Conservation (phyloP, 2,329 filamentous ascomycete genomes). For the Blastomyces percursus region DNA sequence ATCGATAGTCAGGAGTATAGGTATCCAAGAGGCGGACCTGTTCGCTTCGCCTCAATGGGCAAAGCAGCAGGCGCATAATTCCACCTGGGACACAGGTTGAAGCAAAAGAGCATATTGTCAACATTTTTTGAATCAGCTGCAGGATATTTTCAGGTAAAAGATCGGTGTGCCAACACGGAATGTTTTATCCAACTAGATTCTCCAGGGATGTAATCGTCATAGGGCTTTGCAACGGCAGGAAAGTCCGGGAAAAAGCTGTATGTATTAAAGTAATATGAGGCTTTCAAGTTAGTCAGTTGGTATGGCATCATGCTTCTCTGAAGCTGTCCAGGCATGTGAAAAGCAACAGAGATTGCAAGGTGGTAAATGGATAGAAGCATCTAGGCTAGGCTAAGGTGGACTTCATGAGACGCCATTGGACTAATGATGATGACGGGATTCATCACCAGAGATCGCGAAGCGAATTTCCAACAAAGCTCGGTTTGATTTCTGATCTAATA, state of each 20-base stretch:
- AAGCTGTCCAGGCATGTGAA: too few relatives aligned
- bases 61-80: neutral
- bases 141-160: neutral
- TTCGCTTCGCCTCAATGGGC: neutral
- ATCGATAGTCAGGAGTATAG: neutral
- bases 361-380: neutral
- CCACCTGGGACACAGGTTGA: neutral
- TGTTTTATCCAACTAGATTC: neutral
- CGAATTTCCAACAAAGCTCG: neutral
- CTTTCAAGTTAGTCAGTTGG: neutral
- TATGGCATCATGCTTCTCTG: too few relatives aligned
- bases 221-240: neutral
- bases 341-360: neutral
- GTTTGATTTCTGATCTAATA: neutral
- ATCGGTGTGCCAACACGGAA: neutral
- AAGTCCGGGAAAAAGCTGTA: neutral
- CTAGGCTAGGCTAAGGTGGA: neutral
- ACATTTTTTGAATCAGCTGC: neutral
- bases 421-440: neutral
- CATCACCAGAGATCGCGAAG: neutral
- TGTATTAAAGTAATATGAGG: neutral
- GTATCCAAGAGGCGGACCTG: neutral
- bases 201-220: neutral
- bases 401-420: neutral
- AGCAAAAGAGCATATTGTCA: neutral